Evolutionary conservation across 2,329 filamentous ascomycete genomes (phyloP).

Genomic region (Cercospora zeae-maydis): DNA sequence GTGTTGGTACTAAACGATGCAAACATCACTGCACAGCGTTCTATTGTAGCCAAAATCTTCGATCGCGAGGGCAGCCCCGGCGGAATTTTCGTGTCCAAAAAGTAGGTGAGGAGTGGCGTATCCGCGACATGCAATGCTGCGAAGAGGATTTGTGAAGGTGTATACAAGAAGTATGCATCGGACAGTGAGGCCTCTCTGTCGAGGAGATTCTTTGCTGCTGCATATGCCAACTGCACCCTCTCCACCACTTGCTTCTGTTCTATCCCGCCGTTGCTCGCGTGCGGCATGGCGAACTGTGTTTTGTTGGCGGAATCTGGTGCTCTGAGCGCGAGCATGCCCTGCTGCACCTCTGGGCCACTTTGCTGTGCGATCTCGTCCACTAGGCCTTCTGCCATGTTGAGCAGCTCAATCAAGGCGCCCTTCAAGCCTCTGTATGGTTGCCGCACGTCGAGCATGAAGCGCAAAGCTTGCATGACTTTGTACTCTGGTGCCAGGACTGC

Average conservation of each 20-base stretch:
- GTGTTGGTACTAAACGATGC: constrained; percentile 25
- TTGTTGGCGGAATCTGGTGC: constrained; percentile 11
- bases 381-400: constrained; percentile 62
- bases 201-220: constrained; percentile 67
- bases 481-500: constrained; percentile 90
- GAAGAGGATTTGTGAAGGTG: constrained; percentile 90
- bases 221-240: constrained; percentile 62
- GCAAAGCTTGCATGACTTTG: constrained; percentile 82
- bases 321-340: constrained; percentile 23
- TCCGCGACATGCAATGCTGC: constrained; percentile 76
- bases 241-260: constrained; percentile 34
- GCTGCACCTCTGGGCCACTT: constrained; percentile 21
- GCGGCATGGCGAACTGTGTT: constrained; percentile 22
- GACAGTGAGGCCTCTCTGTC: constrained; percentile 75
- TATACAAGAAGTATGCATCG: constrained; percentile 96
- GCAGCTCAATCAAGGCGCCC: constrained; percentile 78
- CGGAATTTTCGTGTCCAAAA: constrained; percentile 45
- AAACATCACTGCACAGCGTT: constrained; percentile 42
- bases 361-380: constrained; percentile 37
- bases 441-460: constrained; percentile 89
- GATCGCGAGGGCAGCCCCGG: constrained; percentile 19
- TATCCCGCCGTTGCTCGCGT: constrained; percentile 1
- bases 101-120: constrained; percentile 53
- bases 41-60: constrained; percentile 41
- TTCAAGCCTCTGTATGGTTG: constrained; percentile 88